Base-by-base conservation (phyloP, 2,329 filamentous ascomycete genomes). In the Exophiala phaeomuriformis region DNA sequence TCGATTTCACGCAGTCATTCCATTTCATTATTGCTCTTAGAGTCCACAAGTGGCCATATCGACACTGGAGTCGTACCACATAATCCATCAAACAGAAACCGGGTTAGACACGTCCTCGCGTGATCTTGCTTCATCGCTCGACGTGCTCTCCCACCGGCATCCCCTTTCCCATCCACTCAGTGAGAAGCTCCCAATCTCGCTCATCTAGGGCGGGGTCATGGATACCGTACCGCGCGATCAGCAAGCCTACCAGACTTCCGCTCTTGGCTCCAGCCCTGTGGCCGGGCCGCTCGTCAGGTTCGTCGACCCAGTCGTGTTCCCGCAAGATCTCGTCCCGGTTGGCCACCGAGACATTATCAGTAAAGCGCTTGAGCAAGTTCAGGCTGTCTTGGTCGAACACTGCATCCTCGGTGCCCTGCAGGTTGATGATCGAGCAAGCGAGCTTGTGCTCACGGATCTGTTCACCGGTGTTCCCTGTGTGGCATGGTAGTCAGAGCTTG, bases 391-490 rank as follows among this genome's bases (percentile, higher is more conserved):
- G 40, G 42, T 59, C 56, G 30, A 59, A 53, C 37, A 59, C 56
- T 7, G 41, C 43, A 43, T 59, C 57, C 33, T 51, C 53, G 8
- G 57, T 57, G 12, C 51, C 48, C 41, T 59, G 54, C 7, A 59
- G 49, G 39, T 59, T 59, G 43, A 59, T 59, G 48, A 57, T 49
- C 2, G 56, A 59, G 32, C 49, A 56, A 4, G 56, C 56, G n/a
- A 59, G 44, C 33, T 54, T 56, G 49, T 59, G 56, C 4, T 53
- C 51, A 3, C 56, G 56, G 31, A 59, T 59, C 32, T 59, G 56
- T 29, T 56, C 53, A n/a, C 53, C 53, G 10, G 56, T 59, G 39
- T 59, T 10, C 56, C 56, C 56, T 58, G n/a, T 36, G 28, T 4
- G 9, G 39, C 5, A 28, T 27, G 7, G 12, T 5, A 39, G 19